phyloP scores from a whole-genome alignment of 1,284 basidiomycete genomes.

The Ustilago cynodontis region DNA sequence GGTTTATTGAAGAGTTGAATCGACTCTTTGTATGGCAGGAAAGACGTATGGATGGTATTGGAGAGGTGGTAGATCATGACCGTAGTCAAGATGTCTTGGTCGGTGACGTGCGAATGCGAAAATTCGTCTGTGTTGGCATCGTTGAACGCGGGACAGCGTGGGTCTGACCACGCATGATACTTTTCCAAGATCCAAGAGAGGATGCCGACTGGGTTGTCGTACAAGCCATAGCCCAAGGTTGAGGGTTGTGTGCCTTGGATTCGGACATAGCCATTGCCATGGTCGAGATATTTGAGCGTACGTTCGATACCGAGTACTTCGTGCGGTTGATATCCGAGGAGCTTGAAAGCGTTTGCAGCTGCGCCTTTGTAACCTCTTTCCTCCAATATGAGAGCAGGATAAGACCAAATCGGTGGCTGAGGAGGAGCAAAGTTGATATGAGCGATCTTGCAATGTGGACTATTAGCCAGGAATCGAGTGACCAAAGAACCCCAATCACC shows the following conservation, averaged over 20 bases:
- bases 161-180: conserved; percentile 59
- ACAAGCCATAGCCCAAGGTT: conserved; percentile 32
- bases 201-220: conserved; percentile 40
- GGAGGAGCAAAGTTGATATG: conserved; percentile 57
- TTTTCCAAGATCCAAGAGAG: conserved; percentile 52
- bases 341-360: conserved; percentile 7
- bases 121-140: conserved; percentile 6
- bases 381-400: conserved; percentile 33
- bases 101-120: conserved; percentile 37
- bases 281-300: conserved; percentile 26
- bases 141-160: conserved; percentile 54
- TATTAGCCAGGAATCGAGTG: conserved; percentile 52
- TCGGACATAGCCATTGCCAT: conserved; percentile 31
- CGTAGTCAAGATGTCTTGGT: conserved; percentile 51
- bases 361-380: conserved; percentile 17
- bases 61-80: conserved; percentile 56
- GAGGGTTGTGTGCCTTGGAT: conserved; percentile 41
- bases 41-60: conserved; percentile 52
- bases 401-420: conserved; percentile 33
- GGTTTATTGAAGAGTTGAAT: conserved; percentile 18
- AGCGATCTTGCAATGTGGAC: conserved; percentile 51
- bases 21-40: conserved; percentile 53
- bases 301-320: conserved; percentile 37
- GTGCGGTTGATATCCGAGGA: conserved; percentile 32
- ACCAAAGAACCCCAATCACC: conserved; percentile 60